phyloP scores from a whole-genome alignment of 169 alveolate genomes.

The Ichthyophthirius multifiliis region DNA sequence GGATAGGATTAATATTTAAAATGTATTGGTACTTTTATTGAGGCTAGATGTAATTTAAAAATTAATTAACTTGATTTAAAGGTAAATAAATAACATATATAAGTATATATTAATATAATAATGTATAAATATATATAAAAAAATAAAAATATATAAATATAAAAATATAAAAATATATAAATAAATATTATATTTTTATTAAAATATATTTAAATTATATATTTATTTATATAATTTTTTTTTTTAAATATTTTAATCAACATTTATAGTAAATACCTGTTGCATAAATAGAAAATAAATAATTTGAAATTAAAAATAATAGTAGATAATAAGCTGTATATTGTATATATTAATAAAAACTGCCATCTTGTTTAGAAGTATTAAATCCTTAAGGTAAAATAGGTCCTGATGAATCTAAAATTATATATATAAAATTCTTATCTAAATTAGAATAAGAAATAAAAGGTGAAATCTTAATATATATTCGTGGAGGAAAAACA shows the following conservation, averaged over 20 bases:
- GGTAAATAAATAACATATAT: background rate
- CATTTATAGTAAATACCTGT: conserved; percentile 41
- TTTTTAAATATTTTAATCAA: no score
- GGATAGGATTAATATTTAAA: conserved; percentile 45
- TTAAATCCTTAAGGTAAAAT: conserved; percentile 70
- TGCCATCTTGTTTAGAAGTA: conserved; percentile 44
- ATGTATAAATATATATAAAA: background rate
- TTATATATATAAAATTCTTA: conserved; percentile 58
- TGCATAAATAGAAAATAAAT: conserved; percentile 44
- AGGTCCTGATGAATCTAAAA: conserved; percentile 61
- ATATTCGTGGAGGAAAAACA: conserved; percentile 79
- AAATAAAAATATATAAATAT: no score
- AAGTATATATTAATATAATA: no score
- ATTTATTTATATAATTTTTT: no score
- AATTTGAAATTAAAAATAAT: conserved; percentile 46
- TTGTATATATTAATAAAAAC: conserved; percentile 32
- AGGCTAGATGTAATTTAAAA: conserved; percentile 52
- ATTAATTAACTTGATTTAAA: conserved; percentile 52
- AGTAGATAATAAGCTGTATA: conserved; percentile 56
- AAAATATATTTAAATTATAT: no score
- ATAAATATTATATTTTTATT: no score
- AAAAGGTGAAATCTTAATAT: conserved; percentile 68
- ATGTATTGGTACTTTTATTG: conserved; percentile 62
- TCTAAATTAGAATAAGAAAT: conserved; percentile 70
- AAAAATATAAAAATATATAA: no score